A percentile compares a stretch with the other conserved stretches of the same genome.
These are phyloP conservation scores for Amylocarpus encephaloides DNA, from an alignment of 2,329 filamentous ascomycete genomes.

Conservation along the genomic window DNA sequence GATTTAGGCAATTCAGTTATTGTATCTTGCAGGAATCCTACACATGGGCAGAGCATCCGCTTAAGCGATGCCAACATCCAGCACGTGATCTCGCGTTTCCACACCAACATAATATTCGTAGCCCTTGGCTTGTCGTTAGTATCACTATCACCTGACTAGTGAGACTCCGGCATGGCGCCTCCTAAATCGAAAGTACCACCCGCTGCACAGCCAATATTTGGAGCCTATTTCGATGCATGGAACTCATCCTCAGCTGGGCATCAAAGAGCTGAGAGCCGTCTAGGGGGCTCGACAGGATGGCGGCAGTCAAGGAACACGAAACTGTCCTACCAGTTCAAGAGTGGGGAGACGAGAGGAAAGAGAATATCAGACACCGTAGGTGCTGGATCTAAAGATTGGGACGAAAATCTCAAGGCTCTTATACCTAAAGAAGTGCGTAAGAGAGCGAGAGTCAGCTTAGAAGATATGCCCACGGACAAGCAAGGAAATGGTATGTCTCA, in stretches of 20 bases:
- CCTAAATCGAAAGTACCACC: constrained; percentile 19
- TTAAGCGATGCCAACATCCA: too few relatives aligned
- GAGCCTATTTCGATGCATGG: constrained; percentile 56
- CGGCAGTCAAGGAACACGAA: constrained; percentile 63
- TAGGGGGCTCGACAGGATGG: constrained; percentile 62
- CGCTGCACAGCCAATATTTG: constrained; percentile 34
- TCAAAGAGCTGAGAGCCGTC: constrained; percentile 64
- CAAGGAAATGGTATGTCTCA: constrained; percentile 27
- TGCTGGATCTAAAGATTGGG: constrained; percentile 52
- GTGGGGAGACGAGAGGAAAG: constrained; percentile 49
- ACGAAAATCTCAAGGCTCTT: constrained; percentile 38
- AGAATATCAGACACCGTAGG: constrained; percentile 61
- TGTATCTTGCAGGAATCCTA: neutral
- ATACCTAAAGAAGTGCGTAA: constrained; percentile 37
- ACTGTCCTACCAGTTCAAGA: constrained; percentile 61
- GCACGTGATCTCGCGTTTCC: constrained; percentile 4
- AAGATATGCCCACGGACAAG: constrained; percentile 47
- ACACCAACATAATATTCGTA: neutral
- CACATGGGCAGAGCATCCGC: too few relatives aligned
- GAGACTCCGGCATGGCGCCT: constrained; percentile 17
- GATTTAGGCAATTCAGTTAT: constrained; percentile 1
- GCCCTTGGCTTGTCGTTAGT: too few relatives aligned
- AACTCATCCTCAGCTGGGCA: constrained; percentile 72
- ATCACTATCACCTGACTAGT: neutral
- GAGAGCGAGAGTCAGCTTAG: constrained; percentile 37